These are phyloP conservation scores for Fusarium bactridioides DNA, from an alignment of 2,329 filamentous ascomycete species.

Conservation along the genomic window DNA sequence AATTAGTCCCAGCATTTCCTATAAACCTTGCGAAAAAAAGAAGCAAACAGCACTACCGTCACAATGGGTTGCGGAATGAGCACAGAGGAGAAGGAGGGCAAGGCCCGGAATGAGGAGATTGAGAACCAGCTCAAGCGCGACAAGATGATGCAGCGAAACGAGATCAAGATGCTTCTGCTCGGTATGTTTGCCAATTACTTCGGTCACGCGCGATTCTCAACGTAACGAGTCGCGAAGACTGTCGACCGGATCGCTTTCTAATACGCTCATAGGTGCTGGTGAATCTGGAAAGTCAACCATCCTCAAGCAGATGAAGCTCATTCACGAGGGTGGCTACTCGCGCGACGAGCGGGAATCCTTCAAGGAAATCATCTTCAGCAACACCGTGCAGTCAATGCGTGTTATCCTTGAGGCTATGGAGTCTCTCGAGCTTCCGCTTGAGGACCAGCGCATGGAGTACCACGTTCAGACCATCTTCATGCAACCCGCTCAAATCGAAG, in stretches of 20 bases:
- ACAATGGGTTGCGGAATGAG: slow-evolving; percentile 99
- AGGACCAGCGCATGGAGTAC: slow-evolving; percentile 93
- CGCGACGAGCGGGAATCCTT: slow-evolving; percentile 80
- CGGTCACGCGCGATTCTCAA: not conserved
- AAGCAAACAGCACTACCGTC: slow-evolving; percentile 52
- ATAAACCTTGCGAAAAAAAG: slow-evolving; percentile 28
- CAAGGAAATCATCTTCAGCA: slow-evolving; percentile 76
- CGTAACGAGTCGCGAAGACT: not conserved
- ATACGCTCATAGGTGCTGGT: slow-evolving; percentile 77
- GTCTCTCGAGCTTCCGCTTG: slow-evolving; percentile 78
- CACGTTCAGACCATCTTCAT: slow-evolving; percentile 99
- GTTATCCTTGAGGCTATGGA: slow-evolving; percentile 76
- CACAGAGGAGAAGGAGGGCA: slow-evolving; percentile 99
- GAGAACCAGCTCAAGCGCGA: slow-evolving; percentile 99
- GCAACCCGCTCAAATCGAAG: slow-evolving; percentile 96
- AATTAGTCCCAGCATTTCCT: slow-evolving; percentile 11
- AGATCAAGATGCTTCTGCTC: slow-evolving; percentile 99
- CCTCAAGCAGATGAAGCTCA: slow-evolving; percentile 99
- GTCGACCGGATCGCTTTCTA: slow-evolving; percentile 31
- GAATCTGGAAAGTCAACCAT: slow-evolving; percentile 95
- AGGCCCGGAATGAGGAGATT: slow-evolving; percentile 99
- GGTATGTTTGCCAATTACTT: slow-evolving; percentile 62
- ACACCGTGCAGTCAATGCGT: slow-evolving; percentile 74
- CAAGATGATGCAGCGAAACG: slow-evolving; percentile 98
- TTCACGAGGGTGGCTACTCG: slow-evolving; percentile 98